Evolutionary conservation across 176 grass and related monocot species (phyloP).

Genomic region (Olyra latifolia): DNA sequence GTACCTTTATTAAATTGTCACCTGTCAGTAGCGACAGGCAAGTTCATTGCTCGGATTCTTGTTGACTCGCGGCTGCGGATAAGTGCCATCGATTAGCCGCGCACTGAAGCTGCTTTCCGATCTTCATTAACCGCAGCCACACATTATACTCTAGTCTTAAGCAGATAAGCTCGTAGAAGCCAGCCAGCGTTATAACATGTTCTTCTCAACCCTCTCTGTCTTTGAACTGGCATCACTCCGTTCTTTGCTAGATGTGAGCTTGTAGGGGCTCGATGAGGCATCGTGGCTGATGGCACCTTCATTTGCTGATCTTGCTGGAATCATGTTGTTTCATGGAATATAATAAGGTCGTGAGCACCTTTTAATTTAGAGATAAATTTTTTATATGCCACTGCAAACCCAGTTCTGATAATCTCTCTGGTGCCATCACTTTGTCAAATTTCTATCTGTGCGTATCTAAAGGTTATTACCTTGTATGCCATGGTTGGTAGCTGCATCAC

Average conservation of each 20-base stretch:
- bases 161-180: not conserved
- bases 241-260: not conserved
- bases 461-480: no score
- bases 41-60: not conserved
- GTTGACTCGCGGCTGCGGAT: constrained; percentile 8
- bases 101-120: not conserved
- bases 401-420: no score
- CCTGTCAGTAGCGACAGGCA: not conserved
- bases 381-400: no score
- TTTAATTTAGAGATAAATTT: not conserved
- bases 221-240: not conserved
- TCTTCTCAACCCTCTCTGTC: not conserved
- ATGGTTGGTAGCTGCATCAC: no score
- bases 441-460: no score
- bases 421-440: no score
- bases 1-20: not conserved
- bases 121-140: constrained; percentile 7
- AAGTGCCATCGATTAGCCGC: constrained; percentile 22
- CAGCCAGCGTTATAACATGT: not conserved
- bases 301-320: not conserved
- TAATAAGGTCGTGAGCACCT: not conserved
- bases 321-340: not conserved
- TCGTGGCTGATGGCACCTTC: not conserved
- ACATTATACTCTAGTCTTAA: not conserved
- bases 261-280: not conserved